Conservation (phyloP, 805 yeast species). For the Tetrapisispora nanseiensis region DNA sequence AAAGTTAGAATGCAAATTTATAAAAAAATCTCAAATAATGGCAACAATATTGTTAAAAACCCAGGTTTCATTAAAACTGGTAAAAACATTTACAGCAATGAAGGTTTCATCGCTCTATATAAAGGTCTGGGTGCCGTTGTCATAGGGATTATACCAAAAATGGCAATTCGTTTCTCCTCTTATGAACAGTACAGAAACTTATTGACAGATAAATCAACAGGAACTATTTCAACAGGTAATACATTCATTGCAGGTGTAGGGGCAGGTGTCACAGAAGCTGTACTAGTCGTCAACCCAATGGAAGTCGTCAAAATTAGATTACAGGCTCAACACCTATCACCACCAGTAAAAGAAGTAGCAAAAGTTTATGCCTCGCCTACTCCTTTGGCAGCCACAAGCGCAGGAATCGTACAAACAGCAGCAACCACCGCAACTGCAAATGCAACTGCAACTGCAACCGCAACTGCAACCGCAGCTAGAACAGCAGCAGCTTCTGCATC, state of each 20-base stretch:
- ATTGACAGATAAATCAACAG: slow-evolving; percentile 50
- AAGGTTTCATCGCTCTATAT: slow-evolving; percentile 77
- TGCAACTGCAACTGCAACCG: slow-evolving; percentile 27
- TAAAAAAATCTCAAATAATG: slow-evolving; percentile 47
- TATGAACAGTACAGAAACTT: slow-evolving; percentile 78
- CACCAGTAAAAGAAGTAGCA: slow-evolving; percentile 27
- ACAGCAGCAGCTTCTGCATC: slow-evolving; percentile 23
- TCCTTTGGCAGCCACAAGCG: background rate
- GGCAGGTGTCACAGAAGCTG: slow-evolving; percentile 96
- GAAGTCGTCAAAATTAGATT: slow-evolving; percentile 94
- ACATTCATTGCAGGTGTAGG: slow-evolving; percentile 91
- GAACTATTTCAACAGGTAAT: slow-evolving; percentile 57
- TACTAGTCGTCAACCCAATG: slow-evolving; percentile 90
- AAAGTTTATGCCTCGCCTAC: background rate
- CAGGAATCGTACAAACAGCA: slow-evolving; percentile 2
- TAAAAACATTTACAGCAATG: slow-evolving; percentile 61
- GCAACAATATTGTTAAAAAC: slow-evolving; percentile 40
- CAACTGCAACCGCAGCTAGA: slow-evolving; percentile 3
- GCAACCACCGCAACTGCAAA: slow-evolving; percentile 2
- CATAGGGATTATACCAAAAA: slow-evolving; percentile 94
- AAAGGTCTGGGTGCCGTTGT: slow-evolving; percentile 96
- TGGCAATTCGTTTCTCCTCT: slow-evolving; percentile 94
- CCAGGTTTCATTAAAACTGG: slow-evolving; percentile 88
- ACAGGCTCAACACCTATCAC: slow-evolving; percentile 77
- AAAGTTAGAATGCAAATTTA: slow-evolving; percentile 95